phyloP scores from a whole-genome alignment of 2,329 filamentous ascomycete species.

The Phialemonium atrogriseum region DNA sequence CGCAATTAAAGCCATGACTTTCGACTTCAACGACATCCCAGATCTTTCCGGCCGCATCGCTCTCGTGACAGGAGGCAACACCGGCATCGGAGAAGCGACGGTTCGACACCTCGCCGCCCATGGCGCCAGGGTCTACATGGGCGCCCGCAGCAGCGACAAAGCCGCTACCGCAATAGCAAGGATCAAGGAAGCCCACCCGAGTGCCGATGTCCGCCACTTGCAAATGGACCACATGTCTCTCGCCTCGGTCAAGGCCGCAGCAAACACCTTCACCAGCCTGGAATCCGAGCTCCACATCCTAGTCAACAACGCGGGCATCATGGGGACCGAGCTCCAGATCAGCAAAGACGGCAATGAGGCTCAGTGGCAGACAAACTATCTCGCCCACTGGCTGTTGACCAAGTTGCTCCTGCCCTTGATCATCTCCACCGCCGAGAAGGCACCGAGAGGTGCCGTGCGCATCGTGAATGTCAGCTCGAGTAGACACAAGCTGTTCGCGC shows the following conservation, averaged over 20 bases:
- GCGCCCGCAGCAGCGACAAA: constrained; percentile 25
- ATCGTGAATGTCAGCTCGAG: constrained; percentile 12
- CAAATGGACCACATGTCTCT: constrained; percentile 26
- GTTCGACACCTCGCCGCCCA: constrained; percentile 26
- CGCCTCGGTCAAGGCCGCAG: constrained; percentile 25
- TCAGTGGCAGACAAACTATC: constrained; percentile 31
- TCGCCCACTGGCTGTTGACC: constrained; percentile 33
- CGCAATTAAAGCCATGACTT: too few relatives aligned
- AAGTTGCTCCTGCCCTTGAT: constrained; percentile 28
- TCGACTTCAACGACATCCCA: too few relatives aligned
- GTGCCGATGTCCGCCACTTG: constrained; percentile 23
- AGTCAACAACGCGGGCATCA: constrained; percentile 24
- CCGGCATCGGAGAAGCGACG: constrained; percentile 26
- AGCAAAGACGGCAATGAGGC: constrained; percentile 26
- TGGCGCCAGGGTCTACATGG: constrained; percentile 30
- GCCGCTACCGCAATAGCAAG: constrained; percentile 20
- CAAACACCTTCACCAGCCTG: constrained; percentile 15
- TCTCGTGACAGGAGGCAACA: too few relatives aligned
- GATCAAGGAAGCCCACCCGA: constrained; percentile 22
- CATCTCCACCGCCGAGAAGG: constrained; percentile 17
- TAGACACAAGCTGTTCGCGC: constrained; percentile 5
- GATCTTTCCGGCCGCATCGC: too few relatives aligned
- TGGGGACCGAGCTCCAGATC: constrained; percentile 19
- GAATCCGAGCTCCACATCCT: constrained; percentile 21
- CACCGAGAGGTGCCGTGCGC: constrained; percentile 12